These are phyloP conservation scores for Cymbidium sinense DNA, from an alignment of 106 monocot genomes.

Conservation along the genomic window DNA sequence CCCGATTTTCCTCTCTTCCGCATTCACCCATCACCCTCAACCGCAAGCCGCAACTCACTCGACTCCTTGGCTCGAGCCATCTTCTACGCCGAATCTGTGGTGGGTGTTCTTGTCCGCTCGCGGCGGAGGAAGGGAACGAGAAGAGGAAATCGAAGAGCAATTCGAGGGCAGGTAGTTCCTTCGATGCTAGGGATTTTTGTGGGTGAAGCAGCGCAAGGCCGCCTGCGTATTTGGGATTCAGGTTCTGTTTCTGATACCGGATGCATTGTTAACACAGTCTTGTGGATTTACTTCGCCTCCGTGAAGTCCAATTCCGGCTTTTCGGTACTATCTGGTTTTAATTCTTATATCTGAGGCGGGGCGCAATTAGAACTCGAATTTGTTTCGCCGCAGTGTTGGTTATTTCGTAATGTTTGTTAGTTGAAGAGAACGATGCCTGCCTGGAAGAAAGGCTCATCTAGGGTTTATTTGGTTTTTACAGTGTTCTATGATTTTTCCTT, in stretches of 20 bases:
- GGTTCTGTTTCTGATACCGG: background rate
- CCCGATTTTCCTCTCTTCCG: too few species aligned
- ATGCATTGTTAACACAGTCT: background rate
- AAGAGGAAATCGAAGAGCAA: background rate
- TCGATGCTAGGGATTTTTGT: background rate
- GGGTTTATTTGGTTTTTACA: background rate
- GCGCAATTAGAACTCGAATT: background rate
- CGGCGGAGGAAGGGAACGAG: background rate
- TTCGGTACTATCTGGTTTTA: background rate
- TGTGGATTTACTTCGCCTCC: background rate
- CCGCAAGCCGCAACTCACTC: too few species aligned
- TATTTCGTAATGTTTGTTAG: background rate
- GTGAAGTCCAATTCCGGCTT: background rate
- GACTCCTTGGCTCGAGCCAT: constrained; percentile 1
- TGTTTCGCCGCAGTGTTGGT: background rate
- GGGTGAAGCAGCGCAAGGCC: background rate
- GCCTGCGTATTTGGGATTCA: background rate
- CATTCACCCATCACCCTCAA: too few species aligned
- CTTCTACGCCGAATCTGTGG: background rate
- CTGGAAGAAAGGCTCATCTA: background rate
- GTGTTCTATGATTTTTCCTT: background rate
- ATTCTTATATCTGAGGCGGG: background rate
- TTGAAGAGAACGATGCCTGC: background rate
- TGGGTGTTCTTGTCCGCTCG: background rate
- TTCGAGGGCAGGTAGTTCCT: background rate